Base-by-base conservation (phyloP, 345 rosid species). In the Hibiscus trionum region DNA sequence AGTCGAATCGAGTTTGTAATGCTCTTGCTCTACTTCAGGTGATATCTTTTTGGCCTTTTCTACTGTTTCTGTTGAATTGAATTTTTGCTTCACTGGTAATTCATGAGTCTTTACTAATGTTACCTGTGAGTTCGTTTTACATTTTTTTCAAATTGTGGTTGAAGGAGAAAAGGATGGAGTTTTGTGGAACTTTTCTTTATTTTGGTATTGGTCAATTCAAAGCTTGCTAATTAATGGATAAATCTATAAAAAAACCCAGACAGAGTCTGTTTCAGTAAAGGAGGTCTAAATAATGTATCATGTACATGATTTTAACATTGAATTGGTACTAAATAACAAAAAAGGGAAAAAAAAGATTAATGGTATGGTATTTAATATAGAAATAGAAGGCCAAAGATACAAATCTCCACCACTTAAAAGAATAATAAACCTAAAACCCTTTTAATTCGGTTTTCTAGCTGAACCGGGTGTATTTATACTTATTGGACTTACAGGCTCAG, bases 11-110 rank as follows among this genome's bases (percentile, higher is more conserved):
- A 75, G 99, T 95, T 52, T 95, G 99, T 82, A 93, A 95, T 80
- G 96, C 98, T 49, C 93, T 95, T 44, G 99, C 99, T 33, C 97
- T 95, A 77, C 98, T 95, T 83, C 99, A 95, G 96, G 99, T 94
- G 46, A 59, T 50, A 27, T 46, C 7, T 26, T 66, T 61, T 26
- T 4, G 16, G 16, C 12, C 70, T 59, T 68, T 31, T 27, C 11
- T 15, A 33, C 11, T 19, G 57, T 61, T 59, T 33, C 7, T 62
- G 15, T 5, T 46, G 50, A 33, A 33, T 67, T 59, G 21, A 57
- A 9, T 72, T 74, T 46, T 66, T 46, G 11, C 50, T 61, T 66
- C 68, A 27, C 49, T n/a, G 12, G 19, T 67, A 33, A 31, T 42
- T 58, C 44, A 11, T 39, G 33, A 27, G 11, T 39, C 17, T 8